phyloP scores from a whole-genome alignment of 2,329 filamentous ascomycete genomes.

The Fulvia fulva region DNA sequence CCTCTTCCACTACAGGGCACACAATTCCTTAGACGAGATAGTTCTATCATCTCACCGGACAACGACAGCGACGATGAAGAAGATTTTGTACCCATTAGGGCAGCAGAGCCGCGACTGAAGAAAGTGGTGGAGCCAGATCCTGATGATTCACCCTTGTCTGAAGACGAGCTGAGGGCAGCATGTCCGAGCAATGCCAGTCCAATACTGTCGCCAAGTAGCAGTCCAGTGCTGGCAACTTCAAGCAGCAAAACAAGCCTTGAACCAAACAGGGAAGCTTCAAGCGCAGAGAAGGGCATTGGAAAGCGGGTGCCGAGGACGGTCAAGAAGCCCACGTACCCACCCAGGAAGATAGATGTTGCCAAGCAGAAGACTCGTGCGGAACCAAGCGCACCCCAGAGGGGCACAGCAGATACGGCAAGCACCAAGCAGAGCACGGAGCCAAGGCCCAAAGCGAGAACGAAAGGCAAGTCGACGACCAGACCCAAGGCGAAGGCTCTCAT shows the following conservation, averaged over 20 bases:
- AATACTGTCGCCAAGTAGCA: conserved; percentile 5
- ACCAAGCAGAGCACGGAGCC: not conserved
- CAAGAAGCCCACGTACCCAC: not conserved
- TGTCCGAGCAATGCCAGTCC: conserved; percentile 16
- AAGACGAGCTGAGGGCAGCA: conserved; percentile 21
- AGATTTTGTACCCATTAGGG: not conserved
- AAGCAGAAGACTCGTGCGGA: not conserved
- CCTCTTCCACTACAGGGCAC: conserved; percentile 21
- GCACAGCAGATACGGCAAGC: not conserved
- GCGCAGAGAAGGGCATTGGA: not conserved
- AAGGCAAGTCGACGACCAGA: not conserved
- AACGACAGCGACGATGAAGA: conserved; percentile 7
- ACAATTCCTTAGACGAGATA: conserved; percentile 13
- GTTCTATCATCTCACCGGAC: conserved; percentile 15
- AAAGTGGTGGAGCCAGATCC: conserved; percentile 11
- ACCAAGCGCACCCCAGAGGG: not conserved
- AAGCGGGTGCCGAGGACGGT: not conserved
- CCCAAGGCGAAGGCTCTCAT: not conserved
- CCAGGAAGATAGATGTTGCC: not conserved
- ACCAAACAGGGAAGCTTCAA: not conserved
- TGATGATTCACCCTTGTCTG: conserved; percentile 30
- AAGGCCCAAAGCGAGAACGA: not conserved
- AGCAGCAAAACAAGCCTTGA: conserved; percentile 5
- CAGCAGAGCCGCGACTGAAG: not conserved
- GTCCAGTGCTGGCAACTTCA: not conserved